A percentile compares a stretch with the other conserved stretches of the same genome.
Conservation (phyloP, 108 stramenopile species). For the Aurantiochytrium sp. region DNA sequence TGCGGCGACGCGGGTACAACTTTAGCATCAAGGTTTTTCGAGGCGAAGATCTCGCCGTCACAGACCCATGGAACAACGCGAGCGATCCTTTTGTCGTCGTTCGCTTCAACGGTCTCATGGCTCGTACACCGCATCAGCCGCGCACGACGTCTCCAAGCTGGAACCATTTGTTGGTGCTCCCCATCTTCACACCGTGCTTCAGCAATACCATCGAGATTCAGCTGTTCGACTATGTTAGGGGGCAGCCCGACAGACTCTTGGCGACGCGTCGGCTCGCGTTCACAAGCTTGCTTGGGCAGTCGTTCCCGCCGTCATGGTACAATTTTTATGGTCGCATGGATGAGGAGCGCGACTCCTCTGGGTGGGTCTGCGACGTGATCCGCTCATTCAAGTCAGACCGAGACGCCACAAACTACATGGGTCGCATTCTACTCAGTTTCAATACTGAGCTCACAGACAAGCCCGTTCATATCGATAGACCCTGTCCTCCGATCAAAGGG, state of each 20-base stretch:
- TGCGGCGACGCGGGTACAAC: neutral
- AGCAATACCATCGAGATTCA: neutral
- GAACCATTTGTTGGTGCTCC: conserved; percentile 3
- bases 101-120: neutral
- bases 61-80: neutral
- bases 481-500: neutral
- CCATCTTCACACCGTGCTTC: neutral
- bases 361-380: conserved; percentile 6
- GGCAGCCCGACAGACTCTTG: neutral
- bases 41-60: neutral
- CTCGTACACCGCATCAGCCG: neutral
- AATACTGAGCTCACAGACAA: neutral
- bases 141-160: neutral
- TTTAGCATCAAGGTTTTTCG: conserved; percentile 3
- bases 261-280: neutral
- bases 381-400: neutral
- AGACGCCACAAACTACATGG: conserved; percentile 4
- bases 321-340: conserved; percentile 10
- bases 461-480: neutral
- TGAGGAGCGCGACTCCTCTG: neutral
- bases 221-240: neutral
- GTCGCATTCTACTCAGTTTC: neutral
- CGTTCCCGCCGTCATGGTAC: conserved; percentile 2
- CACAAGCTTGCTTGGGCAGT: neutral
- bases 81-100: neutral